Evolutionary conservation across 2,329 filamentous ascomycete species (phyloP).

Genomic region (Arthrobotrys iridis): DNA sequence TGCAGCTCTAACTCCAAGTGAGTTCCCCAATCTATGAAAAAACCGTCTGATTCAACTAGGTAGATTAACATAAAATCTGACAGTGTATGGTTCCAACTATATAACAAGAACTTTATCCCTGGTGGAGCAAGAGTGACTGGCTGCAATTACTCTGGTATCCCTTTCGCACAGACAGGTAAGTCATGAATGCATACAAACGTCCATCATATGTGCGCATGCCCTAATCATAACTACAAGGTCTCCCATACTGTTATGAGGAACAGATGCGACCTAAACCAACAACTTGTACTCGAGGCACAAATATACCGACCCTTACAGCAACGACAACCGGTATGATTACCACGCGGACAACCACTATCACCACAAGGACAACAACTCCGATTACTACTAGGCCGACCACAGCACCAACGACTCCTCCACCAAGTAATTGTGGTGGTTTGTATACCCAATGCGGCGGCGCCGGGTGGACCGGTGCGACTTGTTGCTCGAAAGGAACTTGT

Average conservation of each 20-base stretch:
- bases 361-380: conserved; percentile 61
- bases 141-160: conserved; percentile 44
- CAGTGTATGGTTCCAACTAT: conserved; percentile 48
- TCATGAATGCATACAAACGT: background rate
- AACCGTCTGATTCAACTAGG: background rate
- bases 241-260: conserved; percentile 46
- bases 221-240: conserved; percentile 1
- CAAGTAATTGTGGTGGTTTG: conserved; percentile 59
- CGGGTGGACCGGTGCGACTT: conserved; percentile 60
- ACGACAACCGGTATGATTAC: conserved; percentile 56
- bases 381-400: conserved; percentile 56
- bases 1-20: conserved; percentile 49
- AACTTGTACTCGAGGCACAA: conserved; percentile 37
- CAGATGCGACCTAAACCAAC: conserved; percentile 35
- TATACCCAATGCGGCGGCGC: conserved; percentile 61
- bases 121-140: conserved; percentile 39
- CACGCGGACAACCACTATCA: conserved; percentile 59
- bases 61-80: background rate
- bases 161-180: conserved; percentile 45
- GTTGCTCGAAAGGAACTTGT: conserved; percentile 61
- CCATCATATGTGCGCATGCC: background rate
- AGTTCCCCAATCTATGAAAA: background rate
- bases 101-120: conserved; percentile 42
- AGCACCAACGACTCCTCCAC: conserved; percentile 61
- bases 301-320: conserved; percentile 36